Base-by-base conservation (phyloP, 345 rosid species). In the Salix suchowensis region DNA sequence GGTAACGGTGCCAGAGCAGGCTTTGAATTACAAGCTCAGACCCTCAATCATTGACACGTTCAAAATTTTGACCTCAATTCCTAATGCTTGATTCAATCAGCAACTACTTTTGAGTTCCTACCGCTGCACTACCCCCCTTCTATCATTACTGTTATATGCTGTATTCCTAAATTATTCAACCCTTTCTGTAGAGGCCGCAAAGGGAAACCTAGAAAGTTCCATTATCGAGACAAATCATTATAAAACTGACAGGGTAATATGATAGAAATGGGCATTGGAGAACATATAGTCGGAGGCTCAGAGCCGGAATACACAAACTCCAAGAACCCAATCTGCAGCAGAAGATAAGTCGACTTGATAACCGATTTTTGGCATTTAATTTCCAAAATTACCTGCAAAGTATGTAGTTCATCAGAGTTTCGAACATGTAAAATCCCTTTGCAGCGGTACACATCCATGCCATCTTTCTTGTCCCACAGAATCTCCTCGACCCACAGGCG, bases 401-500 rank as follows among this genome's bases (percentile, higher is more conserved):
- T 91, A 85, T 93, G 98, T 23, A 95, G 80, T 75, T 87, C 87
- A 79, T 89, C 92, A 26, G 98, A 93, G 83, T 89, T 86, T 54
- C 75, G 77, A 77, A 93, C 79, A 66, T 77, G 78, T 82, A 95
- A 82, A 81, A 95, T 87, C 84, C 94, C 98, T 84, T 95, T 95
- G 87, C 98, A 95, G 39, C 97, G 96, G 75, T 95, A 93, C 16
- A 93, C 86, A 85, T 93, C 97, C 93, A 91, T 88, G 37, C 71
- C 91, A 80, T 80, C 55, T 71, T 87, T 91, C 82, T 91, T 95
- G 72, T 95, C 97, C 98, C 98, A 91, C 71, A 93, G 87, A 79
- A 95, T 91, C 77, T 90, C 98, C 86, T 95, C 98, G 3, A 95
- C 87, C 98, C 98, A 95, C 72, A 82, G 77, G 26, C 88, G 91